Percentiles rank a stretch among this genome's conserved stretches.
Conservation (phyloP, 352 stramenopile genomes). For the Labyrinthula sp. region DNA sequence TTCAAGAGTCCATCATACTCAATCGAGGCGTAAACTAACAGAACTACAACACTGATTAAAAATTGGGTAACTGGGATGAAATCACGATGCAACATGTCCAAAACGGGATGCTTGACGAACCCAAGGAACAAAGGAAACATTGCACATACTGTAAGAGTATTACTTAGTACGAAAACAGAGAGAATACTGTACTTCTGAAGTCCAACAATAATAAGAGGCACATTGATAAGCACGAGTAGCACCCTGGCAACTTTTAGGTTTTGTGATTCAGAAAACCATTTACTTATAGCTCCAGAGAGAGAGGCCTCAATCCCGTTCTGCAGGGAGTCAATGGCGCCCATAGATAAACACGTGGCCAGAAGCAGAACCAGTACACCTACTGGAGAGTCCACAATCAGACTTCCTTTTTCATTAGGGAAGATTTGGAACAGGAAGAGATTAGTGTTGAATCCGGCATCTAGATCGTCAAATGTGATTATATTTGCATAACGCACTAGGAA, state of each 20-base stretch:
- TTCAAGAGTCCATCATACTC: no score
- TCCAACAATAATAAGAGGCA: slow-evolving; percentile 3
- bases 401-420: not conserved
- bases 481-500: not conserved
- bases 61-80: no score
- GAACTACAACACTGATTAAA: no score
- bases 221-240: slow-evolving; percentile 1
- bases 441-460: slow-evolving; percentile 1
- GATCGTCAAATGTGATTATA: no score
- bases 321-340: slow-evolving; percentile 9
- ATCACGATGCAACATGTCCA: no score
- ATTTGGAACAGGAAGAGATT: slow-evolving; percentile 10
- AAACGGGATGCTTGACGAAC: no score
- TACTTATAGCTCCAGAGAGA: not conserved
- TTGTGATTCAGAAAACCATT: not conserved
- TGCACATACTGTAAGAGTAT: not conserved
- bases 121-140: not conserved
- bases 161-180: not conserved
- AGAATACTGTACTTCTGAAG: slow-evolving; percentile 1
- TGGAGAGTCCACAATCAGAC: not conserved
- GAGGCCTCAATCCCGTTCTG: slow-evolving; percentile 3
- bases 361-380: slow-evolving; percentile 6
- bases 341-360: slow-evolving; percentile 2
- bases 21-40: no score
- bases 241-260: not conserved